Conservation (phyloP, 2,329 filamentous ascomycete species). For the Cordyceps cicadae region DNA sequence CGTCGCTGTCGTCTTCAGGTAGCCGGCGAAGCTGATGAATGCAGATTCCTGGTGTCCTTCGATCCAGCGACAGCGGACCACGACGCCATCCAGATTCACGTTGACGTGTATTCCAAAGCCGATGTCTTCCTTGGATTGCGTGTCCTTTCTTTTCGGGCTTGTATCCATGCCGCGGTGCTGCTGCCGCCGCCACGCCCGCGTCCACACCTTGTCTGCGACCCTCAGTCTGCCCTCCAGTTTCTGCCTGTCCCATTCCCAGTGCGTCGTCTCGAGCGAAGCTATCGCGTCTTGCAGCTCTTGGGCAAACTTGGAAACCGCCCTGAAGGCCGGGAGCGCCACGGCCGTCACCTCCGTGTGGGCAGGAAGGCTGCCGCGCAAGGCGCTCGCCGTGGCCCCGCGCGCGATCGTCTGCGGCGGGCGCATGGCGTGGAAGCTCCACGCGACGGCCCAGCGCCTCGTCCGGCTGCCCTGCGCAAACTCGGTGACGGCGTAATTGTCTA, state of each 20-base stretch:
- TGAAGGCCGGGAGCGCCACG: constrained; percentile 36
- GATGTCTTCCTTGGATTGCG: constrained; percentile 29
- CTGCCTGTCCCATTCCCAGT: constrained; percentile 55
- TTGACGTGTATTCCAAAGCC: constrained; percentile 47
- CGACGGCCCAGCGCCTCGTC: constrained; percentile 80
- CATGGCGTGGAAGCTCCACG: constrained; percentile 69
- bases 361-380: constrained; percentile 35
- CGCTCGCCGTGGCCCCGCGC: constrained; percentile 34
- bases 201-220: constrained; percentile 68
- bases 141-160: constrained; percentile 19
- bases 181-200: constrained; percentile 60
- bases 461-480: constrained; percentile 69
- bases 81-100: constrained; percentile 31
- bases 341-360: constrained; percentile 31
- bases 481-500: constrained; percentile 75
- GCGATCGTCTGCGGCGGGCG: constrained; percentile 49
- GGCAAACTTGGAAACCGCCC: constrained; percentile 31
- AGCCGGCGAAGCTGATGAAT: constrained; percentile 83
- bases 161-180: constrained; percentile 42
- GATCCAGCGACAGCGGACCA: constrained; percentile 51
- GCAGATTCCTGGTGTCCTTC: constrained; percentile 64
- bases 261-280: constrained; percentile 45
- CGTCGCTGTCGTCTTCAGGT: constrained; percentile 46
- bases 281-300: constrained; percentile 38
- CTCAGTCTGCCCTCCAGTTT: constrained; percentile 51